Conservation (phyloP, 371 early-diverging fungal genomes). For the Lichtheimia corymbifera region DNA sequence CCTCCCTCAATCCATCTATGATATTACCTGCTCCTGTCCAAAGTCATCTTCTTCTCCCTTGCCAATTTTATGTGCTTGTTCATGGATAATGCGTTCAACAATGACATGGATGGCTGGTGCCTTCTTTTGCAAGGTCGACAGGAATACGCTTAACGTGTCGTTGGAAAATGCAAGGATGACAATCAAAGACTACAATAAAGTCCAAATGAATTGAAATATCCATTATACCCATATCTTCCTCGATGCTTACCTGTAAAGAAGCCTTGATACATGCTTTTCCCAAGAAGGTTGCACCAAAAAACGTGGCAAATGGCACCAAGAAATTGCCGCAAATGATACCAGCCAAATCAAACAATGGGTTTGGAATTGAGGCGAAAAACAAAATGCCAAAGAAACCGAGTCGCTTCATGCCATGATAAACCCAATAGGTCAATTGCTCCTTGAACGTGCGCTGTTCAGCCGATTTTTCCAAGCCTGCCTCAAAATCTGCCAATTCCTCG, state of each 20-base stretch:
- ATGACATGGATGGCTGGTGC: conserved; percentile 28
- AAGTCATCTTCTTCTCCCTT: conserved; percentile 14
- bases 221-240: neutral
- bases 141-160: conserved; percentile 20
- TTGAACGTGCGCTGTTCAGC: conserved; percentile 46
- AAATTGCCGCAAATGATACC: conserved; percentile 94
- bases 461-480: conserved; percentile 49
- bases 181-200: conserved; percentile 19
- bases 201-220: conserved; percentile 3
- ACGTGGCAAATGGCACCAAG: conserved; percentile 84
- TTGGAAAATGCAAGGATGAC: conserved; percentile 27
- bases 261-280: conserved; percentile 91
- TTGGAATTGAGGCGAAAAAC: conserved; percentile 91
- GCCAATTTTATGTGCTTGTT: conserved; percentile 28
- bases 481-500: conserved; percentile 62
- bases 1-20: too few species aligned
- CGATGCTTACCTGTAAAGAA: conserved; percentile 65
- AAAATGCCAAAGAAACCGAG: conserved; percentile 90
- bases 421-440: conserved; percentile 61
- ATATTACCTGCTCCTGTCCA: conserved; percentile 14
- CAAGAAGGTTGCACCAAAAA: conserved; percentile 90
- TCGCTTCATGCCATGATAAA: conserved; percentile 67
- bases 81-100: conserved; percentile 31
- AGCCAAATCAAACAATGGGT: conserved; percentile 94
- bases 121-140: conserved; percentile 10